Conservation (phyloP, 192 early-diverging fungal species). For the Linnemannia zychae region DNA sequence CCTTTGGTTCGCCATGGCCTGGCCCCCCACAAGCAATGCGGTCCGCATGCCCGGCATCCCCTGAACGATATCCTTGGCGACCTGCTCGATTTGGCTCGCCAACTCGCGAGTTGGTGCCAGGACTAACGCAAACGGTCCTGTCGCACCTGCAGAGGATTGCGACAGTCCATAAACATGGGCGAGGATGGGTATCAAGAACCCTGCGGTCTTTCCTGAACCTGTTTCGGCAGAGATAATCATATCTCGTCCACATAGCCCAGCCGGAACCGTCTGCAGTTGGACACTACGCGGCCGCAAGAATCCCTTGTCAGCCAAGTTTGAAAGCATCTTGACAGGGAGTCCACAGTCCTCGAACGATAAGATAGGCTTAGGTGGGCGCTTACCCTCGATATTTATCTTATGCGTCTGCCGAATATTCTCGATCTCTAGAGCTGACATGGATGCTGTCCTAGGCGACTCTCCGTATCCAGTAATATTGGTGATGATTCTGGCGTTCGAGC, state of each 20-base stretch:
- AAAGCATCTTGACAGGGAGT: conserved; percentile 50
- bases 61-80: conserved; percentile 52
- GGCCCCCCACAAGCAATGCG: conserved; percentile 66
- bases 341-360: conserved; percentile 59
- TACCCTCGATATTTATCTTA: conserved; percentile 58
- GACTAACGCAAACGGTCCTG: conserved; percentile 62
- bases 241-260: conserved; percentile 62
- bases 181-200: conserved; percentile 62
- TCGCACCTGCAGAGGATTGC: conserved; percentile 21
- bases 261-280: conserved; percentile 57
- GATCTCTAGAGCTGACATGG: conserved; percentile 8
- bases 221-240: conserved; percentile 65
- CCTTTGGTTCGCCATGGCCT: conserved; percentile 65
- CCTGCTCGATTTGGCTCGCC: conserved; percentile 63
- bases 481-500: conserved; percentile 21
- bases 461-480: conserved; percentile 58
- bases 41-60: conserved; percentile 67
- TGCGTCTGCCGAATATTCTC: conserved; percentile 18
- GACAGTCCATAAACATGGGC: conserved; percentile 33
- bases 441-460: conserved; percentile 24
- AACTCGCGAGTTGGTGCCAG: conserved; percentile 67
- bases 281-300: conserved; percentile 46
- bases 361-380: conserved; percentile 59
- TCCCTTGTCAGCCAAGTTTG: conserved; percentile 48
- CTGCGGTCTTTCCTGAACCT: conserved; percentile 66